Evolutionary conservation across 345 rosid genomes (phyloP).

Genomic region (Corymbia maculata): DNA sequence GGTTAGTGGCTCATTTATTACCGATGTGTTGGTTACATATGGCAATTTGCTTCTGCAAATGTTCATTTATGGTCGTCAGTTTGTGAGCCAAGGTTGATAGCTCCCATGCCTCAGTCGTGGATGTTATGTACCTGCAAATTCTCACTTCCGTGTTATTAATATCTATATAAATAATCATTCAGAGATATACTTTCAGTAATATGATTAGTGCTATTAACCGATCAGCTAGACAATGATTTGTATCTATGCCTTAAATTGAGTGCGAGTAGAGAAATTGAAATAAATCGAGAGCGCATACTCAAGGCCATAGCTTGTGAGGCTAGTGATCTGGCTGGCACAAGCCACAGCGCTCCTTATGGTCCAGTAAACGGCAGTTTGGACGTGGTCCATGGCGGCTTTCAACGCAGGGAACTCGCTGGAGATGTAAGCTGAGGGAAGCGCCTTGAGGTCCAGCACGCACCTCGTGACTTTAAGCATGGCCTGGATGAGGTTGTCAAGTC

Average conservation of each 20-base stretch:
- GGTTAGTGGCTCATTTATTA: neutral
- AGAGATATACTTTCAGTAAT: neutral
- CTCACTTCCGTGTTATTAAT: neutral
- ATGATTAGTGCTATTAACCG: neutral
- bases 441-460: slow-evolving; percentile 43
- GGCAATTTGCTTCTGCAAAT: slow-evolving; percentile 43
- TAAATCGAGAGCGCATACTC: slow-evolving; percentile 27
- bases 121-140: slow-evolving; percentile 29
- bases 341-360: slow-evolving; percentile 59
- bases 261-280: neutral
- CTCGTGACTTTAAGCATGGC: slow-evolving; percentile 54
- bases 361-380: slow-evolving; percentile 80
- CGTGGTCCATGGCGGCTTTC: slow-evolving; percentile 18
- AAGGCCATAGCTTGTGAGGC: slow-evolving; percentile 38
- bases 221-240: neutral
- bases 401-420: slow-evolving; percentile 25
- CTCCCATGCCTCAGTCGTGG: slow-evolving; percentile 80
- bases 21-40: slow-evolving; percentile 59
- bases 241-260: neutral
- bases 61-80: slow-evolving; percentile 61
- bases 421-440: slow-evolving; percentile 55
- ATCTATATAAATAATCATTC: neutral
- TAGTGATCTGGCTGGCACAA: slow-evolving; percentile 51
- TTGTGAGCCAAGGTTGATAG: slow-evolving; percentile 74
- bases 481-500: slow-evolving; percentile 33